Percentiles rank a stretch among this genome's conserved stretches.
Conservation (phyloP, 2,329 filamentous ascomycete species). For the Alternaria triticina region DNA sequence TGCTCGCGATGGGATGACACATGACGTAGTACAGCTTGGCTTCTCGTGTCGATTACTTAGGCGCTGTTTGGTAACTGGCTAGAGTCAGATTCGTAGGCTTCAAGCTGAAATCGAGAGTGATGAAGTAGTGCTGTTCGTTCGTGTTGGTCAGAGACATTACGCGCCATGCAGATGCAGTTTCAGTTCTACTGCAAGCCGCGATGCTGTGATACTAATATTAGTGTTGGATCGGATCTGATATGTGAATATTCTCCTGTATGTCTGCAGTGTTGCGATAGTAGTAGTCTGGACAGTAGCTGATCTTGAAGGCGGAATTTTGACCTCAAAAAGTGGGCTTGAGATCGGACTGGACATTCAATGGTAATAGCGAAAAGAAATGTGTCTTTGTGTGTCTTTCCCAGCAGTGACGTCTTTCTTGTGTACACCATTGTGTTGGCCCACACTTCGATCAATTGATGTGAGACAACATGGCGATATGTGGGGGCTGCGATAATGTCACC, state of each 20-base stretch:
- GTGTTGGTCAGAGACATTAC: background rate
- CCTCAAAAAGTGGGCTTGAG: background rate
- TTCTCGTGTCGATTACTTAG: background rate
- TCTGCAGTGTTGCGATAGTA: background rate
- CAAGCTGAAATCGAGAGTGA: background rate
- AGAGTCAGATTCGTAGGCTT: background rate
- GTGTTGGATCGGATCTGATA: background rate
- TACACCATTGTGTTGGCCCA: background rate
- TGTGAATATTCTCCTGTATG: background rate
- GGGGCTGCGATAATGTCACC: background rate
- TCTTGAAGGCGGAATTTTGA: background rate
- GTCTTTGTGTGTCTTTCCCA: background rate
- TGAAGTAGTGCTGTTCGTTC: background rate
- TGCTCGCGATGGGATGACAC: constrained; percentile 4
- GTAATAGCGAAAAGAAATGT: background rate
- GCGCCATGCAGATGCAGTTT: background rate
- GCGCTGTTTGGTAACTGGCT: constrained; percentile 3
- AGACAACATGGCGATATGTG: background rate
- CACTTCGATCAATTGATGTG: background rate
- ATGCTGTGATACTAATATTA: background rate
- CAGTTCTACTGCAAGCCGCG: background rate
- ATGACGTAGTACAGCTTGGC: constrained; percentile 5
- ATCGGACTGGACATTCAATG: background rate
- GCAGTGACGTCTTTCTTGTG: background rate
- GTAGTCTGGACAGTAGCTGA: background rate